Conservation (phyloP, 208 protist genomes). For the Blechomonas ayalai region DNA sequence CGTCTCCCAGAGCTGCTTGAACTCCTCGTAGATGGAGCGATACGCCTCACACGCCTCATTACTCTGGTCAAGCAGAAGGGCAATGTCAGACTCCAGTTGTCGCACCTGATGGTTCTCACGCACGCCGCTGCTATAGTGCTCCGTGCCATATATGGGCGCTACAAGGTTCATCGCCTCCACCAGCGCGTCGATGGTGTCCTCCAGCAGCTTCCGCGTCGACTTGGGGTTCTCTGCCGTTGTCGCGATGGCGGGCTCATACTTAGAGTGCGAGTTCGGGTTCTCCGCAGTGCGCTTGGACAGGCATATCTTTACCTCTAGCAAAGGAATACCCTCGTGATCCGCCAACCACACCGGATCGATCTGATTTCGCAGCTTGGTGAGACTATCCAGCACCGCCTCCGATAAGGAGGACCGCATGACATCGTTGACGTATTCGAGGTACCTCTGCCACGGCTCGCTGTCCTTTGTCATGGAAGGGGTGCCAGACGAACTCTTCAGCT, state of each 20-base stretch:
- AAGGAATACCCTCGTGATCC: conserved; percentile 83
- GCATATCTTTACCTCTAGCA: conserved; percentile 89
- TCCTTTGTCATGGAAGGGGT: conserved; percentile 16
- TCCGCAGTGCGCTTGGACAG: conserved; percentile 59
- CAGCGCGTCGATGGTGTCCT: conserved; percentile 60
- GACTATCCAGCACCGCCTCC: conserved; percentile 61
- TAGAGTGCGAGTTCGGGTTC: conserved; percentile 33
- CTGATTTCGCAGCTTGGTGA: conserved; percentile 82
- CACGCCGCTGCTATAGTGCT: conserved; percentile 51
- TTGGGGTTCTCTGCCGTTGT: background rate
- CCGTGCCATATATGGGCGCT: conserved; percentile 31
- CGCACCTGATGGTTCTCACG: conserved; percentile 52
- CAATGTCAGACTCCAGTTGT: conserved; percentile 60
- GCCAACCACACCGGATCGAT: conserved; percentile 83
- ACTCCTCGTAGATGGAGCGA: conserved; percentile 76
- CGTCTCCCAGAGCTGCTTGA: conserved; percentile 90
- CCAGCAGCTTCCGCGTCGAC: conserved; percentile 48
- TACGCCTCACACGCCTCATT: conserved; percentile 77
- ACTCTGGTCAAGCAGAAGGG: conserved; percentile 64
- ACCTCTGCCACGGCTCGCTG: conserved; percentile 78
- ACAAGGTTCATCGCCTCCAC: conserved; percentile 51
- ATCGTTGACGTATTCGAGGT: conserved; percentile 87
- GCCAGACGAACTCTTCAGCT: conserved; percentile 49
- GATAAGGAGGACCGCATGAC: conserved; percentile 71
- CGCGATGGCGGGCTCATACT: conserved; percentile 71